Evolutionary conservation across 2,329 filamentous ascomycete species (phyloP).

Genomic region (Ascochyta koolunga): DNA sequence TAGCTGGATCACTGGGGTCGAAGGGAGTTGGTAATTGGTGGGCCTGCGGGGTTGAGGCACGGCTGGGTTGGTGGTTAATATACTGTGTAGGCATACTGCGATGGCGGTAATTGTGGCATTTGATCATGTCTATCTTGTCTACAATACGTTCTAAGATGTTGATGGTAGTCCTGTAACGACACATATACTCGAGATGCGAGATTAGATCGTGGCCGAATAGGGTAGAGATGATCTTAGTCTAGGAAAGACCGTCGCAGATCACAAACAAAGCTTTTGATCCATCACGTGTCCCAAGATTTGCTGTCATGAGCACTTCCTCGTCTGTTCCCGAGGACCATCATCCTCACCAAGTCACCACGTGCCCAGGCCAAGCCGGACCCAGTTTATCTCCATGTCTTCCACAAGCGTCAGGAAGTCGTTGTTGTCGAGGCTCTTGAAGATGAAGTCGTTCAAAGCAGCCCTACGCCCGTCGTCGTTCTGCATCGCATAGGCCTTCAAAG

Average conservation of each 20-base stretch:
- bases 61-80: not conserved
- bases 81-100: not conserved
- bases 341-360: constrained; percentile 1
- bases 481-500: constrained; percentile 43
- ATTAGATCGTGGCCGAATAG: not conserved
- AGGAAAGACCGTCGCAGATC: not conserved
- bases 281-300: constrained; percentile 4
- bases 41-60: not conserved
- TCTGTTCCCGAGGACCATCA: not conserved
- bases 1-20: not conserved
- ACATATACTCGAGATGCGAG: not conserved
- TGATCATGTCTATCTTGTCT: not conserved
- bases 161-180: not conserved
- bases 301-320: not conserved
- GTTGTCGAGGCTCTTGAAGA: constrained; percentile 57
- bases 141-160: not conserved
- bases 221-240: not conserved
- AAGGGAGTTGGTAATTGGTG: too few species aligned
- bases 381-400: constrained; percentile 57
- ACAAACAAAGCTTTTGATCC: constrained; percentile 1
- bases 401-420: constrained; percentile 58
- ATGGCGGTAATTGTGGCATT: not conserved
- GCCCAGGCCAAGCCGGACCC: constrained; percentile 45
- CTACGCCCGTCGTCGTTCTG: constrained; percentile 51
- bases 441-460: constrained; percentile 56